Evolutionary conservation across 495 filamentous ascomycete species (phyloP), one percentile per base, ranked within the genome.

Genomic region (Podospora pseudopauciseta): DNA sequence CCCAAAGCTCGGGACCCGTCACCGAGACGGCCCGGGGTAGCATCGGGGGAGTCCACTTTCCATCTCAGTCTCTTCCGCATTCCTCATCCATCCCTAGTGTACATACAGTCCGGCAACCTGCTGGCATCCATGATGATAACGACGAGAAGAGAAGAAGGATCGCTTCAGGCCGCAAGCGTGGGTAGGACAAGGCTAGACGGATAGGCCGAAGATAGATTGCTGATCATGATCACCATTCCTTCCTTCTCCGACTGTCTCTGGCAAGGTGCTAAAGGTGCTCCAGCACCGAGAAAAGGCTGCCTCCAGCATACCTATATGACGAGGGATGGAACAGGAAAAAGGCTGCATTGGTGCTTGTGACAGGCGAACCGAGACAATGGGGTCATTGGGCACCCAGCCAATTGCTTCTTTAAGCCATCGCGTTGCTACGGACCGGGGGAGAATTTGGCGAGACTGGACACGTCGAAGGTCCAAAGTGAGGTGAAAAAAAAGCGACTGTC

Each of bases 391-490:
- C 55, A 58, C 18, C 55, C 55, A 58, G 23, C 23, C 55, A 26
- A 58, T 49, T 49, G 39, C 39, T 49, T 49, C 39, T 49, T 49
- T 11, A 49, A 49, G 39, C 39, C 39, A 49, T 49, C 13, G 39
- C 39, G 9, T 49, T 49, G 39, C 13, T 13, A 13, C 39, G 39
- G 39, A 16, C 39, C 39, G 39, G 39, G 39, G 39, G 39, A 16
- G 15, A 49, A 49, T 49, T 49, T 49, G 39, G 39, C 39, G 39
- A 49, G 39, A 49, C 39, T 49, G 39, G 39, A 49, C 56, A 58
- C 23, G 59, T 28, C 59, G 9, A 61, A 30, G 63, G 23, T 60
- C 64, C 63, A 67, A 60, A 34, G 63, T 55, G 57, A 71, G 72
- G 72, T 27, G 4, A 34, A 18, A 20, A 32, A 44, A 63, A 39